These are phyloP conservation scores for Glycine tomentella DNA, from an alignment of 306 rosid species.

Conservation along the genomic window DNA sequence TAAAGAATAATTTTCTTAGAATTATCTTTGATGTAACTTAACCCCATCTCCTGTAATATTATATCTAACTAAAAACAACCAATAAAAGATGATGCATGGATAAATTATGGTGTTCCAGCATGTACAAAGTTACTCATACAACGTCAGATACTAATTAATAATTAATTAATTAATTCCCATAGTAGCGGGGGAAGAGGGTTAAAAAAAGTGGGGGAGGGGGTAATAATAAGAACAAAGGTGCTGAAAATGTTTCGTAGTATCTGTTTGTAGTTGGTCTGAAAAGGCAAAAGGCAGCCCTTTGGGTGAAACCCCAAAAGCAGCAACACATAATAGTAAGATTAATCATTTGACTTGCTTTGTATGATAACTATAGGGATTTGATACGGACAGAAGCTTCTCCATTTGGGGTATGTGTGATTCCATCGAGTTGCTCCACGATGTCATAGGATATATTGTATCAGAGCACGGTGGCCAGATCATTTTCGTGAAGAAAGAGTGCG, in stretches of 20 bases:
- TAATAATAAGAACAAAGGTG: slow-evolving; percentile 33
- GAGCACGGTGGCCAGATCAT: too few relatives aligned
- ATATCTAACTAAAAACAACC: neutral
- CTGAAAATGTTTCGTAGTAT: slow-evolving; percentile 53
- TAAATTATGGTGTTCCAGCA: neutral
- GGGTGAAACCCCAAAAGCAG: slow-evolving; percentile 70
- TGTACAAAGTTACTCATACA: neutral
- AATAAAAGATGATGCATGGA: neutral
- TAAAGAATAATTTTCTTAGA: too few relatives aligned
- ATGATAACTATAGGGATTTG: too few relatives aligned
- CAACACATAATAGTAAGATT: slow-evolving; percentile 52
- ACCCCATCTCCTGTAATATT: too few relatives aligned
- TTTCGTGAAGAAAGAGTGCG: too few relatives aligned
- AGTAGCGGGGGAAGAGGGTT: neutral
- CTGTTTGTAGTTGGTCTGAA: slow-evolving; percentile 69
- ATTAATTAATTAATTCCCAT: neutral
- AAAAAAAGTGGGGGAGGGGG: too few relatives aligned
- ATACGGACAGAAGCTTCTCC: too few relatives aligned
- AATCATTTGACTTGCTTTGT: too few relatives aligned
- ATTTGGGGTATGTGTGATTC: too few relatives aligned
- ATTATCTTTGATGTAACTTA: too few relatives aligned
- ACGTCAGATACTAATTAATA: neutral
- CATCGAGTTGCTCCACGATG: too few relatives aligned
- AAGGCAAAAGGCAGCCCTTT: slow-evolving; percentile 68
- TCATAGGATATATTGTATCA: too few relatives aligned